Base-by-base conservation (phyloP, 768 basidiomycete genomes). In the Dendrothele bispora region DNA sequence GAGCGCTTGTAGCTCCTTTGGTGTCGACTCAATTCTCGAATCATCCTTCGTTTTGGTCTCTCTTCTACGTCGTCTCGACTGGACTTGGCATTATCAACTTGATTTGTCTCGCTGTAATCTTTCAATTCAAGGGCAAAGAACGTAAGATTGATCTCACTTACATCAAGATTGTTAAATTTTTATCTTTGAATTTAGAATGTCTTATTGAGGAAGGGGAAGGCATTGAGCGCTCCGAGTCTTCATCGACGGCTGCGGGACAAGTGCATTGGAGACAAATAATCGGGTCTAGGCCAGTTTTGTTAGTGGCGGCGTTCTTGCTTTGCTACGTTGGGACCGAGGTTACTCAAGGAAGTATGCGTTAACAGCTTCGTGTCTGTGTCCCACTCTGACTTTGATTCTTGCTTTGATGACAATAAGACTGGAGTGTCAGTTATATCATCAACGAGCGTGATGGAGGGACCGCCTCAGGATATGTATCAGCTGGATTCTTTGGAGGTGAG, bases 1-100 rank as follows among this genome's bases (percentile, higher is more conserved):
- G 82, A 0, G 79, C 81, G 11, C 57, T 82, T 10, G 57, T 67
- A 10, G 65, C 84, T 1, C 88, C 88, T 1, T 70, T 88, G 20
- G 71, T 80, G 1, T 73, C 87, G 0, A 89, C 87, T 0, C 77
- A 82, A 42, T 88, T 89, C 51, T 69, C 80, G 2, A 66, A 70
- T 25, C n/a, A 49, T 70, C 30, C 56, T 51, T 0, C 66, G 65
- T n/a, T n/a, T 36, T 87, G 85, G 84, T 80, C 77, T 3, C 79
- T 81, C 52, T 79, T 84, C 56, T 88, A 80, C 57, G 69, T 86
- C 29, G 63, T 66, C 7, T 84, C 80, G 0, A 58, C 84, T 1
- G 79, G 74, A 2, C 36, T 88, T 15, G 77, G 82, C 0, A 34
- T 77, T 26, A 29, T 68, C 24, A 85, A 68, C 34, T 46, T 57